A percentile compares a stretch with the other conserved stretches of the same genome.
Evolutionary conservation across 1,139 yeast genomes (phyloP).

Genomic region (Suhomyces kunorum): DNA sequence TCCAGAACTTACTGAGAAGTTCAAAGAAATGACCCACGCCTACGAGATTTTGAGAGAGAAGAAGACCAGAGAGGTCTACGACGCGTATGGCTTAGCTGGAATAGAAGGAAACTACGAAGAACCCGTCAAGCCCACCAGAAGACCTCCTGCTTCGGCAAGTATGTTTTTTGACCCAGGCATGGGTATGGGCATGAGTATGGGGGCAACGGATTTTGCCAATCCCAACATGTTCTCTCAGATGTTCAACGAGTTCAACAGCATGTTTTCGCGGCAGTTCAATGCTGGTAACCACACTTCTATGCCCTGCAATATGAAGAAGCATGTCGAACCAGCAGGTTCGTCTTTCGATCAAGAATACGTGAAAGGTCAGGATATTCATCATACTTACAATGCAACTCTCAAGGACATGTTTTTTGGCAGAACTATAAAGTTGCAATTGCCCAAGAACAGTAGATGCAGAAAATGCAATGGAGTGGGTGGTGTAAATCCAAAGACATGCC

Average conservation of each 20-base stretch:
- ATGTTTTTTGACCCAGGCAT: conserved; percentile 4
- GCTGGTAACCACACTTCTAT: not conserved
- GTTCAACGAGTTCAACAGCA: conserved; percentile 39
- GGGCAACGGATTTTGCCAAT: conserved; percentile 10
- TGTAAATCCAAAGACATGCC: conserved; percentile 33
- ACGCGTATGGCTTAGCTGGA: conserved; percentile 43
- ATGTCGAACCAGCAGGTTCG: conserved; percentile 18
- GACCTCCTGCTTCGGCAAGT: not conserved
- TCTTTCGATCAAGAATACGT: conserved; percentile 14
- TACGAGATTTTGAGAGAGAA: conserved; percentile 43
- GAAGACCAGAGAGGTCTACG: conserved; percentile 35
- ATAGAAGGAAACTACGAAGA: conserved; percentile 32
- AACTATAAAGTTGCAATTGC: conserved; percentile 45
- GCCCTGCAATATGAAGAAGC: conserved; percentile 14
- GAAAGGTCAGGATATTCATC: conserved; percentile 49
- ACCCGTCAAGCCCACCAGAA: conserved; percentile 13
- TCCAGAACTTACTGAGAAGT: conserved; percentile 44
- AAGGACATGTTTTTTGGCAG: conserved; percentile 53
- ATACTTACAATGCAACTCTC: conserved; percentile 45
- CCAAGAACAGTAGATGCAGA: conserved; percentile 42
- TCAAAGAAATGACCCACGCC: conserved; percentile 46
- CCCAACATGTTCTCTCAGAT: conserved; percentile 42
- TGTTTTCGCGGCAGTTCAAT: conserved; percentile 21
- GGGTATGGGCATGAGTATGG: conserved; percentile 8
- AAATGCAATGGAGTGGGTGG: conserved; percentile 51